Evolutionary conservation across 495 filamentous ascomycete species (phyloP).

Genomic region (Darksidea phi): DNA sequence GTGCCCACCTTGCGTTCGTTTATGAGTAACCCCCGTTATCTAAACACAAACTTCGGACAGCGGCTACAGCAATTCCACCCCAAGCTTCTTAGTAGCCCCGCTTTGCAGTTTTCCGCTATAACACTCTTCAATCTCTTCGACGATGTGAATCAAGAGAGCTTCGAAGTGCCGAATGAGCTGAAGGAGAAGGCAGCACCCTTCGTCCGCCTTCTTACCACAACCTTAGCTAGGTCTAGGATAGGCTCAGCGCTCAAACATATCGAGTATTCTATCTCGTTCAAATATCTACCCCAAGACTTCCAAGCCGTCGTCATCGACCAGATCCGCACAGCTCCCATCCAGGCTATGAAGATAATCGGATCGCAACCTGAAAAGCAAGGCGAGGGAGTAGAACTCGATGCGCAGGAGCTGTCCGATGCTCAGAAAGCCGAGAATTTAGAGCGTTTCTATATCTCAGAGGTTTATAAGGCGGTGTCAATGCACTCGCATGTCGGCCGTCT

Average conservation of each 20-base stretch:
- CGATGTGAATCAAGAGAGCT: background rate
- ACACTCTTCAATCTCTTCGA: slow-evolving; percentile 17
- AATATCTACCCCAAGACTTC: slow-evolving; percentile 17
- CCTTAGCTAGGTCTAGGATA: slow-evolving; percentile 8
- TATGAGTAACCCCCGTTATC: background rate
- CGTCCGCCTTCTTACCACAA: slow-evolving; percentile 1
- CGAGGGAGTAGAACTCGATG: background rate
- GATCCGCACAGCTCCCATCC: slow-evolving; percentile 8
- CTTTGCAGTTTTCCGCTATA: slow-evolving; percentile 10
- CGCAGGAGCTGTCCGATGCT: background rate
- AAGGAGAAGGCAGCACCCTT: slow-evolving; percentile 12
- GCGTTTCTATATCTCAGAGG: slow-evolving; percentile 6
- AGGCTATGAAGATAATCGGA: slow-evolving; percentile 11
- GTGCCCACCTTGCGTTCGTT: slow-evolving; percentile 1
- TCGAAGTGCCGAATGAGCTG: background rate
- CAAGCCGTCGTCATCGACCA: slow-evolving; percentile 36
- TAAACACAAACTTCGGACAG: background rate
- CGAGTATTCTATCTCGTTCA: background rate
- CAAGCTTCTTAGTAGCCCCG: background rate
- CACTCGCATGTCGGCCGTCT: background rate
- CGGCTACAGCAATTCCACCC: slow-evolving; percentile 16
- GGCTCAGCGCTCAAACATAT: background rate
- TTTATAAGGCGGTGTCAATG: background rate
- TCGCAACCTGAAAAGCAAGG: background rate
- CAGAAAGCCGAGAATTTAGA: background rate